A percentile compares a stretch with the other conserved stretches of the same genome.
phyloP scores from a whole-genome alignment of 2,329 filamentous ascomycete genomes.

The Nectriaceae sp. region DNA sequence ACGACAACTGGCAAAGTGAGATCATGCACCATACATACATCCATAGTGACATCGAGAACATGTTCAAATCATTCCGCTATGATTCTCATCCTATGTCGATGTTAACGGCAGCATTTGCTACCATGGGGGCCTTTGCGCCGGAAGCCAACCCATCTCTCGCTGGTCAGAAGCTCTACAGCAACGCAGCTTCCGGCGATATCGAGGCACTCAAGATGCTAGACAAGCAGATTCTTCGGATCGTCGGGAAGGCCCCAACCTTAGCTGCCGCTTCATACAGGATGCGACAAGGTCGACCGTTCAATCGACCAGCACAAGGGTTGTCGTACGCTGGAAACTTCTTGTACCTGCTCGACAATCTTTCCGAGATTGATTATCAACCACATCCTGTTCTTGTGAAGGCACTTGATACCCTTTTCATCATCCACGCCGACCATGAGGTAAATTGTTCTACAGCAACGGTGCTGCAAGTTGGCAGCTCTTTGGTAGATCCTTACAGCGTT shows the following conservation, averaged over 20 bases:
- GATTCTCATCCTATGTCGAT: slow-evolving; percentile 56
- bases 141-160: slow-evolving; percentile 52
- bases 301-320: slow-evolving; percentile 47
- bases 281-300: slow-evolving; percentile 53
- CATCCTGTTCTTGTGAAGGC: slow-evolving; percentile 51
- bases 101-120: slow-evolving; percentile 51
- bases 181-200: slow-evolving; percentile 42
- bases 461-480: slow-evolving; percentile 55
- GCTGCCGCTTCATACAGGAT: slow-evolving; percentile 55
- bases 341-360: slow-evolving; percentile 54
- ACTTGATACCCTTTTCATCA: slow-evolving; percentile 56
- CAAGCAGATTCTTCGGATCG: slow-evolving; percentile 53
- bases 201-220: slow-evolving; percentile 47
- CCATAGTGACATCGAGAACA: slow-evolving; percentile 50
- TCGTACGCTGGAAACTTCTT: slow-evolving; percentile 58
- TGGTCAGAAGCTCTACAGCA: slow-evolving; percentile 52
- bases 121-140: slow-evolving; percentile 50
- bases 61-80: slow-evolving; percentile 53
- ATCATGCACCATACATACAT: slow-evolving; percentile 54
- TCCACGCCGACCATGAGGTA: slow-evolving; percentile 61
- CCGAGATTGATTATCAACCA: slow-evolving; percentile 47
- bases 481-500: slow-evolving; percentile 57
- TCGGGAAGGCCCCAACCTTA: slow-evolving; percentile 53
- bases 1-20: slow-evolving; percentile 45
- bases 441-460: slow-evolving; percentile 59